These are phyloP conservation scores for Puya raimondii DNA, from an alignment of 176 grass and related monocot species.

Conservation along the genomic window DNA sequence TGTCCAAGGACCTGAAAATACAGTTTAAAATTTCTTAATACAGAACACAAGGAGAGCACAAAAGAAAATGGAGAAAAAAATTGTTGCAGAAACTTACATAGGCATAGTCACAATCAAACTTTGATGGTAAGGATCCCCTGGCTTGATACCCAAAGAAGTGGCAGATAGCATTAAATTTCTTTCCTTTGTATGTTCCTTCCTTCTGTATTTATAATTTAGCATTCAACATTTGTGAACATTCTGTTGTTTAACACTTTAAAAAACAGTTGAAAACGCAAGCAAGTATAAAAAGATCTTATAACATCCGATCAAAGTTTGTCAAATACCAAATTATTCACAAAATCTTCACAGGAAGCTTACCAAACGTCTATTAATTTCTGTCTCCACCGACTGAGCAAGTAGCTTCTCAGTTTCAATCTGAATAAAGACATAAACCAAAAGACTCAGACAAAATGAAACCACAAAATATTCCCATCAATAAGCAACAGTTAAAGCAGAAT, in stretches of 20 bases:
- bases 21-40: neutral
- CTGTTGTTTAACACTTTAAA: too few species aligned
- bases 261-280: neutral
- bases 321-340: neutral
- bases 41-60: neutral
- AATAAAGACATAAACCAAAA: constrained; percentile 10
- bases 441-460: neutral
- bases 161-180: constrained; percentile 66
- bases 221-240: neutral
- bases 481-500: neutral
- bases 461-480: neutral
- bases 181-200: constrained; percentile 67
- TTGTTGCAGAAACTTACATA: constrained; percentile 42
- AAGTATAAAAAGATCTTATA: neutral
- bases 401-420: constrained; percentile 82
- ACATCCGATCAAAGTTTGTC: too few species aligned
- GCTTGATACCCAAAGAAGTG: constrained; percentile 86
- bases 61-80: constrained; percentile 3
- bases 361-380: constrained; percentile 51
- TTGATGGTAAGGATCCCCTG: constrained; percentile 66
- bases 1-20: constrained; percentile 49
- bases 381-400: constrained; percentile 62
- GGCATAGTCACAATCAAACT: constrained; percentile 67
- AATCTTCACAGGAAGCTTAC: constrained; percentile 7
- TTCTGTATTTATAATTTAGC: constrained; percentile 32